Evolutionary conservation across 1,139 yeast species (phyloP).

Genomic region (Pichia sp.): DNA sequence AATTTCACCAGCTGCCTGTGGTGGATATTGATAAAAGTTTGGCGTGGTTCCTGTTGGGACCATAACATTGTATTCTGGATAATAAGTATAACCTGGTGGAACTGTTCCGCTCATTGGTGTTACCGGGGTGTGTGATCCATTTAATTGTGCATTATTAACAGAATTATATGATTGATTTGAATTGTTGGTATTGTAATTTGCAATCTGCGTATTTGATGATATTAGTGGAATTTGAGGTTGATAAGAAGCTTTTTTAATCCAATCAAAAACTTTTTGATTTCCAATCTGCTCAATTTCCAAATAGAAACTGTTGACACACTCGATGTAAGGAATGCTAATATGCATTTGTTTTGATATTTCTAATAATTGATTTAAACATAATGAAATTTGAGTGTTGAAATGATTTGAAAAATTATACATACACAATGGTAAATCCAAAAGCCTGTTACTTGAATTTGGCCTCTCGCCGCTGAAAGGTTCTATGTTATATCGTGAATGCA

Average conservation of each 20-base stretch:
- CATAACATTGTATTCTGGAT: slow-evolving; percentile 6
- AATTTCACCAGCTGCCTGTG: neutral
- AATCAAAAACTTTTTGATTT: slow-evolving; percentile 17
- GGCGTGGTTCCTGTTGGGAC: slow-evolving; percentile 4
- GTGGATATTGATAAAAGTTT: neutral
- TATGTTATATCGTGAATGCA: slow-evolving; percentile 17
- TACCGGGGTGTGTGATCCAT: slow-evolving; percentile 8
- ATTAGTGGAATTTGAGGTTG: slow-evolving; percentile 1
- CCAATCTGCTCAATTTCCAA: slow-evolving; percentile 17
- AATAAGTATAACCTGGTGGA: slow-evolving; percentile 7
- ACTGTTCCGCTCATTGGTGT: slow-evolving; percentile 9
- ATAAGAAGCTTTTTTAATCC: slow-evolving; percentile 16
- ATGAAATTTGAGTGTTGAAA: slow-evolving; percentile 15
- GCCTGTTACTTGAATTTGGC: slow-evolving; percentile 5
- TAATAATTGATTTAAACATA: slow-evolving; percentile 21
- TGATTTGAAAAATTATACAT: slow-evolving; percentile 20
- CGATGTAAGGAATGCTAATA: slow-evolving; percentile 20
- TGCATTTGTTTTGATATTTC: slow-evolving; percentile 12
- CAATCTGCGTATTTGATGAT: neutral
- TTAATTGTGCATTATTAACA: neutral
- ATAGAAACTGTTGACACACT: slow-evolving; percentile 21
- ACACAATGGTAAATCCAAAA: slow-evolving; percentile 15
- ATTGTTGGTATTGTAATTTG: neutral
- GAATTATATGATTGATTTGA: slow-evolving; percentile 1
- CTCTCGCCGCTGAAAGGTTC: slow-evolving; percentile 6